Percentiles rank a stretch among this genome's conserved stretches.
Conservation (phyloP, 495 filamentous ascomycete genomes). For the Podospora conica region DNA sequence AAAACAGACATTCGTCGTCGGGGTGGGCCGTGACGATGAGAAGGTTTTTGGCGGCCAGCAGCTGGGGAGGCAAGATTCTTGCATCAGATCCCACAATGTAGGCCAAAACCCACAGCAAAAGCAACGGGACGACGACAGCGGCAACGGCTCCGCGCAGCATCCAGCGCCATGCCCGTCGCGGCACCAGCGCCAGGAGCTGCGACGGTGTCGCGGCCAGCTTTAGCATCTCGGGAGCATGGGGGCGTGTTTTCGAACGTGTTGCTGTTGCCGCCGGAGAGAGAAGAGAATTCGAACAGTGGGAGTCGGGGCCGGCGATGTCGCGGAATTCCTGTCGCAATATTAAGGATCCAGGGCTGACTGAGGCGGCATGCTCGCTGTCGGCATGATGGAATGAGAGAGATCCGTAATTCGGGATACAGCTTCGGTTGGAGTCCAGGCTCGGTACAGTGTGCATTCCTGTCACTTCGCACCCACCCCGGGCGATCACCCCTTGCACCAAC, state of each 20-base stretch:
- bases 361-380: background rate
- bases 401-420: background rate
- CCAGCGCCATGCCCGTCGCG: constrained; percentile 27
- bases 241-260: background rate
- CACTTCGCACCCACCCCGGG: too few species aligned
- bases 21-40: constrained; percentile 39
- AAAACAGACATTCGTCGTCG: constrained; percentile 42
- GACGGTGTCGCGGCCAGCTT: constrained; percentile 11
- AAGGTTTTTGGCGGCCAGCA: constrained; percentile 32
- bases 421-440: background rate
- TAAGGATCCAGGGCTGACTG: background rate
- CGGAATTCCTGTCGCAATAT: background rate
- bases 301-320: background rate
- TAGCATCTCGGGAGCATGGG: constrained; percentile 3
- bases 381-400: background rate
- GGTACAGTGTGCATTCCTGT: background rate
- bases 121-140: constrained; percentile 26
- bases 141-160: constrained; percentile 20
- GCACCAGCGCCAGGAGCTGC: constrained; percentile 16
- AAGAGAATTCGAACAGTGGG: too few species aligned
- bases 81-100: constrained; percentile 34
- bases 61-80: constrained; percentile 32
- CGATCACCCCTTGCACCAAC: too few species aligned
- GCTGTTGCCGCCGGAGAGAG: background rate
- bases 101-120: constrained; percentile 36